Evolutionary conservation across 2,329 filamentous ascomycete species (phyloP).

Genomic region (Fusarium xylarioides): DNA sequence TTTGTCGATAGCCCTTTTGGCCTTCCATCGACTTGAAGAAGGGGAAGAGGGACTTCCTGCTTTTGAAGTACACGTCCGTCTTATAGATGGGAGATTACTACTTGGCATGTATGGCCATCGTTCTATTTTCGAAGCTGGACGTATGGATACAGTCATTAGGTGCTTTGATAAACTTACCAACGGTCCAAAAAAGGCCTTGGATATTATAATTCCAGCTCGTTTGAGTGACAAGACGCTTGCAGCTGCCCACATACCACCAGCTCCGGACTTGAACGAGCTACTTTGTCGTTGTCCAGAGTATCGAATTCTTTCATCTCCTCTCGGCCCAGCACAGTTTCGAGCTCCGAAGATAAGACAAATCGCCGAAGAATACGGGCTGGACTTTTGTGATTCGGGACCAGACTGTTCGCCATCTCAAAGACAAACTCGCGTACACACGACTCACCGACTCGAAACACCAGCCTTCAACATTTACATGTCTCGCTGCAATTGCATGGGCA

Average conservation of each 20-base stretch:
- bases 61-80: neutral
- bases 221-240: accelerated
- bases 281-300: neutral
- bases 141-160: neutral
- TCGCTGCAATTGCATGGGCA: neutral
- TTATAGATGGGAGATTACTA: neutral
- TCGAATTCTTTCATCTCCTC: neutral
- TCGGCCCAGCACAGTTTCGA: neutral
- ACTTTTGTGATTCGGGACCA: neutral
- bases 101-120: neutral
- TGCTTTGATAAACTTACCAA: neutral
- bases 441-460: neutral
- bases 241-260: accelerated
- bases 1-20: neutral
- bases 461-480: neutral
- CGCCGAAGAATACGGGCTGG: accelerated
- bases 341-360: accelerated
- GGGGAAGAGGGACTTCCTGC: accelerated
- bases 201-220: accelerated
- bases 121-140: neutral
- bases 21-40: neutral
- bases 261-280: neutral
- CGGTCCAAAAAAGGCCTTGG: accelerated
- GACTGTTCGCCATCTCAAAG: neutral
- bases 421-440: neutral